These are phyloP conservation scores for Lasiodiplodia theobromae DNA, from an alignment of 2,329 filamentous ascomycete genomes.

Conservation along the genomic window DNA sequence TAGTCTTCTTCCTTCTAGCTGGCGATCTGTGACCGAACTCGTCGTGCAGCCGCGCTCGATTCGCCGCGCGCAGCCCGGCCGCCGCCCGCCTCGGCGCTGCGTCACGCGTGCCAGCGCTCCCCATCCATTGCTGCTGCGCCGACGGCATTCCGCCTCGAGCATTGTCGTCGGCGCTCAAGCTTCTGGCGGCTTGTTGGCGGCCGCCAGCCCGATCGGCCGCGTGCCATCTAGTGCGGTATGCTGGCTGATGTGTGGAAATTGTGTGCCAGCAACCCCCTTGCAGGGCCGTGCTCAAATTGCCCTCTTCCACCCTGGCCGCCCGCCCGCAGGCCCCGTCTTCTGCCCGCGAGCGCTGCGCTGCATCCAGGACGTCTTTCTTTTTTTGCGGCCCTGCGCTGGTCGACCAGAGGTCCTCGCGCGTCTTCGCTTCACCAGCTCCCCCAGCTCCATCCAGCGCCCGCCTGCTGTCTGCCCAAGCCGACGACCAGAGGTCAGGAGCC, in stretches of 20 bases:
- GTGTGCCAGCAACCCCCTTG: slow-evolving; percentile 21
- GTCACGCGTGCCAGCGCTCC: slow-evolving; percentile 1
- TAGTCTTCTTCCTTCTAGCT: slow-evolving; percentile 8
- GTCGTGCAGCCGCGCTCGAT: not conserved
- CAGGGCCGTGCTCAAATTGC: slow-evolving; percentile 26
- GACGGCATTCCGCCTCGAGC: slow-evolving; percentile 7
- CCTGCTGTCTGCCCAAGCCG: not conserved
- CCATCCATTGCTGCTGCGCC: not conserved
- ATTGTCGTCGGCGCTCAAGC: slow-evolving; percentile 13
- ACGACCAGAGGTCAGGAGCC: slow-evolving; percentile 16
- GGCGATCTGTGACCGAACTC: slow-evolving; percentile 16
- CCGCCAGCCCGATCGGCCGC: slow-evolving; percentile 24
- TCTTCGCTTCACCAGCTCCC: slow-evolving; percentile 11
- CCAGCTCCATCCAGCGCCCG: not conserved
- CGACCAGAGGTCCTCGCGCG: slow-evolving; percentile 23
- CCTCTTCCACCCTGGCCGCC: slow-evolving; percentile 23
- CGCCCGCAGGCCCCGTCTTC: slow-evolving; percentile 22
- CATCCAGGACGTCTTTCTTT: slow-evolving; percentile 11
- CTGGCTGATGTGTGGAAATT: slow-evolving; percentile 27
- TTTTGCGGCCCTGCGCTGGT: slow-evolving; percentile 11
- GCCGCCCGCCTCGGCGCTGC: not conserved
- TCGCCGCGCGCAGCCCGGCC: not conserved
- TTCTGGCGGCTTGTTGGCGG: slow-evolving; percentile 14
- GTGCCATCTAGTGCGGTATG: slow-evolving; percentile 26
- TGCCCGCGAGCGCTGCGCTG: slow-evolving; percentile 21